Base-by-base conservation (phyloP, 2,329 filamentous ascomycete genomes). In the Xylaria digitata region DNA sequence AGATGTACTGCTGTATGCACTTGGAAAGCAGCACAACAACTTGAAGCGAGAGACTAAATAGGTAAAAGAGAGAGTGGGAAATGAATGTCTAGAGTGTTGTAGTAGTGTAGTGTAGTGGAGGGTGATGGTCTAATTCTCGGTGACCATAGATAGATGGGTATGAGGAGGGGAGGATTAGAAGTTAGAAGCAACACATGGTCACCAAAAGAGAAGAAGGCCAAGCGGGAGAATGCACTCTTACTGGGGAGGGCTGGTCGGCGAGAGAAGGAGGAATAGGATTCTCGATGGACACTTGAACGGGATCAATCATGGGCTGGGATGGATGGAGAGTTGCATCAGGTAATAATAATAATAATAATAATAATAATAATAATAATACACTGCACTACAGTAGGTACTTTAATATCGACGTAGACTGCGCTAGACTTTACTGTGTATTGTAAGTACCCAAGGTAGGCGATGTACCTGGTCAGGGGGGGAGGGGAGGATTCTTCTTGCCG, bases 261-360 rank as follows among this genome's bases (percentile, higher is more conserved):
- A 64, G 61, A 46, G 63, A 62, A 66, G 66, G 58, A 62, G 65
- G 62, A 69, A 63, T 61, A 63, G 61, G 69, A 67, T 40, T 45
- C 9, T 45, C 26, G 26, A 26, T 5, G 26, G 26, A 26, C 26
- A 26, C 26, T 26, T 37, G 26, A 37, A 48, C 19, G 52, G 23
- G 59, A 59, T 62, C 19, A 65, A 59, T 62, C 26, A 26, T 26
- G 26, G 26, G 26, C 26, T 26, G 26, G 26, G 26, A 2, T 26
- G 37, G 65, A 58, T 61, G 54, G 52, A 49, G 52, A 61, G 66
- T 40, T 62, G 66, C 46, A 48, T 68, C 57, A 61, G 58, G 58
- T 60, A 63, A 53, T 50, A 61, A 53, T 42, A 56, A 26, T 37
- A 37, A 37, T 37, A 37, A 53, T 50, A 61, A 53, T 60, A 63